Evolutionary conservation across 2,329 filamentous ascomycete species (phyloP).

Genomic region (Trichoderma aggressivum): DNA sequence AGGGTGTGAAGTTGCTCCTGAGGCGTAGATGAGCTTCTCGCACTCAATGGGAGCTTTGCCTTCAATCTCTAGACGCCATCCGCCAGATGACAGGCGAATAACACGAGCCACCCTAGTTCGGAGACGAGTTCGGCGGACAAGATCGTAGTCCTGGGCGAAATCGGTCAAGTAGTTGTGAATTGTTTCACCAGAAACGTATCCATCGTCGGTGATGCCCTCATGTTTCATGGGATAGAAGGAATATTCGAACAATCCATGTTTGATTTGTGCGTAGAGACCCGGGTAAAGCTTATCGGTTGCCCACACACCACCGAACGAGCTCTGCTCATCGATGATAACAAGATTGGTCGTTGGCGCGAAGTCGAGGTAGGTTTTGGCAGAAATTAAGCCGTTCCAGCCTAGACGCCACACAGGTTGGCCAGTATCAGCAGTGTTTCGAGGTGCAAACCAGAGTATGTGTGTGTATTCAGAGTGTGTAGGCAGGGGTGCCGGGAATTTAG

Average conservation of each 20-base stretch:
- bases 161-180: constrained; percentile 30
- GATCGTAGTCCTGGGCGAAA: constrained; percentile 26
- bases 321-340: constrained; percentile 27
- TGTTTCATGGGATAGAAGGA: constrained; percentile 31
- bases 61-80: constrained; percentile 27
- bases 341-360: constrained; percentile 25
- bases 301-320: constrained; percentile 29
- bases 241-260: constrained; percentile 34
- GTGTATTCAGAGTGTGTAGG: neutral
- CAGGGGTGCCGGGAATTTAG: neutral
- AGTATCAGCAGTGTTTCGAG: neutral
- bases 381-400: constrained; percentile 23
- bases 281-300: constrained; percentile 29
- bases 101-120: constrained; percentile 21
- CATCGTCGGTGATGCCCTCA: constrained; percentile 29
- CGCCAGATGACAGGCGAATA: neutral
- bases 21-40: constrained; percentile 26
- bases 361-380: constrained; percentile 29
- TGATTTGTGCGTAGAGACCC: constrained; percentile 33
- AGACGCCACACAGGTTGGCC: neutral
- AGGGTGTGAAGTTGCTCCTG: constrained; percentile 25
- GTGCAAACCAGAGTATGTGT: neutral
- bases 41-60: constrained; percentile 21
- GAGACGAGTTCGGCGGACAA: constrained; percentile 23
- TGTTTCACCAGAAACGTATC: constrained; percentile 30